Evolutionary conservation across 2,329 filamentous ascomycete species (phyloP).

Genomic region (Podosphaera fusca): DNA sequence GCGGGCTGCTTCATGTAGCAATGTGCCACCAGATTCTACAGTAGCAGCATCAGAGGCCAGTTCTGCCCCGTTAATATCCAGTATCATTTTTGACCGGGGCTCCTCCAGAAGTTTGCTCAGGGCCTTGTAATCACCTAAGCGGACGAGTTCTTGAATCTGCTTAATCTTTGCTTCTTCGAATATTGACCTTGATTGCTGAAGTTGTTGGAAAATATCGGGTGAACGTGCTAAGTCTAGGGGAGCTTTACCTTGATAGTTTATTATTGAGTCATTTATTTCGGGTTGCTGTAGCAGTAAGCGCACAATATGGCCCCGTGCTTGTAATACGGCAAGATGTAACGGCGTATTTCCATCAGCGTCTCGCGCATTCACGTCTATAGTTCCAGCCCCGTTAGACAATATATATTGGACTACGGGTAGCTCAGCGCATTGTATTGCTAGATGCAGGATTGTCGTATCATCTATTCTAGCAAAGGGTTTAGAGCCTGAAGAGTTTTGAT

Average conservation of each 20-base stretch:
- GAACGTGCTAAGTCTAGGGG: conserved; percentile 75
- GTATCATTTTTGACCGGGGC: conserved; percentile 56
- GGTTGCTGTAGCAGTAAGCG: conserved; percentile 62
- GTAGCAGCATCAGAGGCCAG: conserved; percentile 63
- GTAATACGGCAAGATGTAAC: conserved; percentile 63
- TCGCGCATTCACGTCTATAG: conserved; percentile 64
- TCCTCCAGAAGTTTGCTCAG: conserved; percentile 68
- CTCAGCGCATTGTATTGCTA: conserved; percentile 91
- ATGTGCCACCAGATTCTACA: conserved; percentile 62
- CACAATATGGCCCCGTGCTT: conserved; percentile 63
- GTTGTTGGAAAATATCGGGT: conserved; percentile 83
- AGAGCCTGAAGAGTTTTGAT: conserved; percentile 23
- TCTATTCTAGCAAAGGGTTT: conserved; percentile 26
- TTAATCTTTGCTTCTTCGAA: conserved; percentile 73
- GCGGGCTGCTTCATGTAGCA: conserved; percentile 81
- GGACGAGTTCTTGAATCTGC: conserved; percentile 61
- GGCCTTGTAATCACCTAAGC: conserved; percentile 47
- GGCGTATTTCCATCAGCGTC: conserved; percentile 91
- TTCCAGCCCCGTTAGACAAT: conserved; percentile 45
- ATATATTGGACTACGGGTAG: conserved; percentile 82
- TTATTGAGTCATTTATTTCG: conserved; percentile 67
- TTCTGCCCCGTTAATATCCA: conserved; percentile 85
- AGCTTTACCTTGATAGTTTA: conserved; percentile 65
- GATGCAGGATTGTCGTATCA: conserved; percentile 74
- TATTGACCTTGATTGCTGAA: conserved; percentile 73